A percentile compares a stretch with the other conserved stretches of the same genome.
Conservation (phyloP, 2,329 filamentous ascomycete species). For the Sporothrix brasiliensis region DNA sequence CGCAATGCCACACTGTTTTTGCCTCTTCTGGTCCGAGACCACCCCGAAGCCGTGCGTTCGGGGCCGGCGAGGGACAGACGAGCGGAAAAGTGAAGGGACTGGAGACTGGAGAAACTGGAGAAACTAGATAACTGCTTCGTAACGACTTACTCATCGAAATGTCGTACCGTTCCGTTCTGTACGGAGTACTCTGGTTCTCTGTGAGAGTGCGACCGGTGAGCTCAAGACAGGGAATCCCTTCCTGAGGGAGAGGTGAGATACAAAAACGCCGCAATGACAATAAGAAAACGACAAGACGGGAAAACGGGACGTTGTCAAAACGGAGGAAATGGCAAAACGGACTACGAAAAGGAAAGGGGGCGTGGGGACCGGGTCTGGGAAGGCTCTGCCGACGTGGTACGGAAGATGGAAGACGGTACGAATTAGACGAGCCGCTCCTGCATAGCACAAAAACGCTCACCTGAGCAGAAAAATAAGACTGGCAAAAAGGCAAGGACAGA, state of each 20-base stretch:
- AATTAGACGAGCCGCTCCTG: slow-evolving; percentile 25
- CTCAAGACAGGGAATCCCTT: neutral
- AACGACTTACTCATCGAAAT: slow-evolving; percentile 6
- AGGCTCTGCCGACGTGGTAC: slow-evolving; percentile 11
- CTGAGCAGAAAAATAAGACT: slow-evolving; percentile 17
- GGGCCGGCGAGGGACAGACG: neutral
- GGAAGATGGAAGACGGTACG: neutral
- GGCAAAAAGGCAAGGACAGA: neutral
- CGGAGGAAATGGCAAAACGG: neutral
- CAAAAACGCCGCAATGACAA: neutral
- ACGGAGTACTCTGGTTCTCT: neutral
- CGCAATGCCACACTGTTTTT: neutral
- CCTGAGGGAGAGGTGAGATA: neutral
- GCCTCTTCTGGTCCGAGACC: neutral
- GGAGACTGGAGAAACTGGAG: too few relatives aligned
- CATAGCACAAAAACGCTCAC: slow-evolving; percentile 16
- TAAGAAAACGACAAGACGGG: too few relatives aligned
- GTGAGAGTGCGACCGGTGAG: slow-evolving; percentile 5
- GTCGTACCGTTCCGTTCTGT: neutral
- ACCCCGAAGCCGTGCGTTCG: slow-evolving; percentile 12
- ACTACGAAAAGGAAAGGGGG: neutral
- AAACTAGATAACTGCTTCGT: neutral
- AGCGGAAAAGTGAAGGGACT: neutral
- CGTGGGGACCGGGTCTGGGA: neutral
- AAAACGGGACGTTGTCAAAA: neutral